These are phyloP conservation scores for Calonectria crousiana DNA, from an alignment of 2,329 filamentous ascomycete genomes.

Conservation along the genomic window DNA sequence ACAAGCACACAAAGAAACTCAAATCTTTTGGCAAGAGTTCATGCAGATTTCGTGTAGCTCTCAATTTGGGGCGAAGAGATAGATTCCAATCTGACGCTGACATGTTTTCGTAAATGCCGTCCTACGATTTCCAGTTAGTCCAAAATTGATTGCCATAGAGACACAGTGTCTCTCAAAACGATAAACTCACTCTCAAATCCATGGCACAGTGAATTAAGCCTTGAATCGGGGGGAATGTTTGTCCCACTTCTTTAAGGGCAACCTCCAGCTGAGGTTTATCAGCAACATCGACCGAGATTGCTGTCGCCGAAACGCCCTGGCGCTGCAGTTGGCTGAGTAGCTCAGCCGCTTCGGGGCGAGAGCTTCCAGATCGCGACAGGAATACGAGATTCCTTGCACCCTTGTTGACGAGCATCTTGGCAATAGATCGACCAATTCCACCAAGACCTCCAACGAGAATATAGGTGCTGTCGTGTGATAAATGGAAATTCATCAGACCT, in stretches of 20 bases:
- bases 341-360: not conserved
- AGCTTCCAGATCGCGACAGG: not conserved
- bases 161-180: not conserved
- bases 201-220: not conserved
- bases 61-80: not conserved
- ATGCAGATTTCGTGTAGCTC: not conserved
- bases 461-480: not conserved
- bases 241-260: not conserved
- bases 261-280: not conserved
- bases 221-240: not conserved
- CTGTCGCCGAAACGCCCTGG: not conserved
- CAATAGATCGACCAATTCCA: slow-evolving; percentile 54
- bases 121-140: not conserved
- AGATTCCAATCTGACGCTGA: not conserved
- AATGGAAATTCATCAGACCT: not conserved
- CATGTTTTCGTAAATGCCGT: slow-evolving; percentile 1
- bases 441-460: slow-evolving; percentile 53
- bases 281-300: not conserved
- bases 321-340: not conserved
- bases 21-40: not conserved
- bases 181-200: not conserved
- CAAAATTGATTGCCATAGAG: not conserved
- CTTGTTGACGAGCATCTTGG: slow-evolving; percentile 50
- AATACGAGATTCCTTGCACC: slow-evolving; percentile 34
- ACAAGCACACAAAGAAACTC: slow-evolving; percentile 22